These are phyloP conservation scores for Suillus americanus DNA, from an alignment of 768 basidiomycete species.

Conservation along the genomic window DNA sequence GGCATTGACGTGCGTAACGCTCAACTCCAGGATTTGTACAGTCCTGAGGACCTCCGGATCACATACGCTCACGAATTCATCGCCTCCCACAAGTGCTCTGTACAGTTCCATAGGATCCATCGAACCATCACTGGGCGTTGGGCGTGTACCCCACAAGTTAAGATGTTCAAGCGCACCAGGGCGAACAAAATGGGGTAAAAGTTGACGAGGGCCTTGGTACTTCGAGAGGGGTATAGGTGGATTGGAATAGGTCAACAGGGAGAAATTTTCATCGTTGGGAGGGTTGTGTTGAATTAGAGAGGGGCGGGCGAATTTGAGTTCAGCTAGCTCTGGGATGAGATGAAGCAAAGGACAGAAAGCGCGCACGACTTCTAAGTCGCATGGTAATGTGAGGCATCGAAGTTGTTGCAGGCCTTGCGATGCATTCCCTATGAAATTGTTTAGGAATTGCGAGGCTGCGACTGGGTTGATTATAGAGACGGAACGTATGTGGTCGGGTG, in stretches of 20 bases:
- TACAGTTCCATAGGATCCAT: slow-evolving; percentile 1
- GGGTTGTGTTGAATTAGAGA: not conserved
- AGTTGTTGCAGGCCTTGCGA: not conserved
- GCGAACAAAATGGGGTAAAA: slow-evolving; percentile 6
- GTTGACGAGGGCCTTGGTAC: slow-evolving; percentile 10
- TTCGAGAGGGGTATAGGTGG: not conserved
- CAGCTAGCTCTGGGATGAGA: slow-evolving; percentile 4
- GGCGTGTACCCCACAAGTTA: not conserved
- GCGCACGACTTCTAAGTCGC: slow-evolving; percentile 1
- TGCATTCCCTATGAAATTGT: not conserved
- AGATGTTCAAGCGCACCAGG: slow-evolving; percentile 4
- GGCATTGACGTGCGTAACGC: slow-evolving; percentile 2
- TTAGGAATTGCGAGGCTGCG: not conserved
- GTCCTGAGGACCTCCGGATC: not conserved
- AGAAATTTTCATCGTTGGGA: not conserved
- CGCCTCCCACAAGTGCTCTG: not conserved
- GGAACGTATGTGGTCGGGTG: slow-evolving; percentile 6
- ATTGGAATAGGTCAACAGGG: not conserved
- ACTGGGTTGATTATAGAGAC: slow-evolving; percentile 1
- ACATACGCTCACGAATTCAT: not conserved
- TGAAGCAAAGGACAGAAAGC: slow-evolving; percentile 1
- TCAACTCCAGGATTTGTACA: slow-evolving; percentile 3
- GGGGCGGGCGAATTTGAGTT: slow-evolving; percentile 5
- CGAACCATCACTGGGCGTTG: not conserved
- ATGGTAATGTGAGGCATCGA: slow-evolving; percentile 7